Percentiles rank a stretch among this genome's conserved stretches.
phyloP scores from a whole-genome alignment of 2,329 filamentous ascomycete species.

The Aspergillus brasiliensis region DNA sequence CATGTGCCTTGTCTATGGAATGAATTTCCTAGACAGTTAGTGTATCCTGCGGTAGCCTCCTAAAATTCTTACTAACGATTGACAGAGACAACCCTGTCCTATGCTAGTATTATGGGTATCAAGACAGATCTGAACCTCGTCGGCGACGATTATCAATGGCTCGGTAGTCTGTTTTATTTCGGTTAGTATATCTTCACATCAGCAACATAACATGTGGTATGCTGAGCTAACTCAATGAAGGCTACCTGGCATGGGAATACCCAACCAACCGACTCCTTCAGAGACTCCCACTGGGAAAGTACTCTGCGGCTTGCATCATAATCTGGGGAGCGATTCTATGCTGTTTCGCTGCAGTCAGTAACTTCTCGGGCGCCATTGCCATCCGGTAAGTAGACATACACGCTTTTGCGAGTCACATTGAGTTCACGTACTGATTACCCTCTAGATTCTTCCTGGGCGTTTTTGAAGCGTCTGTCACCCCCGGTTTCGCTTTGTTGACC shows the following conservation, averaged over 20 bases:
- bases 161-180: conserved; percentile 56
- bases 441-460: conserved; percentile 63
- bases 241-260: conserved; percentile 63
- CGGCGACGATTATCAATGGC: conserved; percentile 54
- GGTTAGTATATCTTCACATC: conserved; percentile 31
- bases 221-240: conserved; percentile 24
- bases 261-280: conserved; percentile 67
- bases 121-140: conserved; percentile 48
- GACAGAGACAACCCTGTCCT: conserved; percentile 52
- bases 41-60: background rate
- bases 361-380: conserved; percentile 63
- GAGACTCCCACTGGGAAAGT: conserved; percentile 66
- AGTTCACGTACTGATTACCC: background rate
- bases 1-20: conserved; percentile 60
- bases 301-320: conserved; percentile 65
- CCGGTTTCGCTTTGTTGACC: conserved; percentile 69
- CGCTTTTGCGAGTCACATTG: background rate
- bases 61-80: background rate
- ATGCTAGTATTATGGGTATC: conserved; percentile 58
- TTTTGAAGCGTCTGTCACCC: conserved; percentile 69
- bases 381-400: conserved; percentile 53
- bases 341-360: conserved; percentile 64
- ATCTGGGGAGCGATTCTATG: conserved; percentile 64
- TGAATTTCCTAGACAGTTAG: conserved; percentile 58
- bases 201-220: background rate